phyloP scores from a whole-genome alignment of 345 rosid genomes.

The Bruguiera sexangula region DNA sequence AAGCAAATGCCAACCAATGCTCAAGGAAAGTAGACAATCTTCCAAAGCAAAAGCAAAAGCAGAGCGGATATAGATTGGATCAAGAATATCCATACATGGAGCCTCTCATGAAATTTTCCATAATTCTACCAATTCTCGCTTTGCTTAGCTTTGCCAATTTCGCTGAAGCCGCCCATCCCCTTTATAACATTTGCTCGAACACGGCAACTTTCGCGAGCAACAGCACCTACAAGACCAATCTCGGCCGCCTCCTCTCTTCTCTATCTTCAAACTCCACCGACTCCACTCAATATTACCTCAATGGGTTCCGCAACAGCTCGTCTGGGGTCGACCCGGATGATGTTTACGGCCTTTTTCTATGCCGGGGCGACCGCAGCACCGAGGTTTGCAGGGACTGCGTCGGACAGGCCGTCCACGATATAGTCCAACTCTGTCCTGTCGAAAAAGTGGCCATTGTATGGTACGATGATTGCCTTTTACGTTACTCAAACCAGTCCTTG shows the following conservation, averaged over 20 bases:
- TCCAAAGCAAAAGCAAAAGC: too few species aligned
- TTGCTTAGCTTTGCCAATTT: too few species aligned
- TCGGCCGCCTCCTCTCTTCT: slow-evolving; percentile 20
- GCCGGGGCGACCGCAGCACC: background rate
- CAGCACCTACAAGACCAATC: slow-evolving; percentile 21
- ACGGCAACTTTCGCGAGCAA: slow-evolving; percentile 8
- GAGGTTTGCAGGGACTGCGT: slow-evolving; percentile 20
- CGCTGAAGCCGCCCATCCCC: background rate
- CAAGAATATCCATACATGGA: background rate
- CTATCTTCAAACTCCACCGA: slow-evolving; percentile 22
- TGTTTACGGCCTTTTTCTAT: slow-evolving; percentile 22
- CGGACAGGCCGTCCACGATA: background rate
- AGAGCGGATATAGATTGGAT: too few species aligned
- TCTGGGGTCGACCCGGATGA: slow-evolving; percentile 11
- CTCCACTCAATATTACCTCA: background rate
- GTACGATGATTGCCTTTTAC: slow-evolving; percentile 34
- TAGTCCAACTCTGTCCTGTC: slow-evolving; percentile 22
- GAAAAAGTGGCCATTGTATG: slow-evolving; percentile 20
- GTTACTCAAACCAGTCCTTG: slow-evolving; percentile 22
- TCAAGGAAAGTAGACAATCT: too few species aligned
- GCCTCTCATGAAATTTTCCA: background rate
- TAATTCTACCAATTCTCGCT: background rate
- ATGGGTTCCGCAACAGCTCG: slow-evolving; percentile 22
- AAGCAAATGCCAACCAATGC: too few species aligned
- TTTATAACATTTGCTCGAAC: slow-evolving; percentile 9